Base-by-base conservation (phyloP, 2,329 filamentous ascomycete genomes). In the Fonsecaea nubica region DNA sequence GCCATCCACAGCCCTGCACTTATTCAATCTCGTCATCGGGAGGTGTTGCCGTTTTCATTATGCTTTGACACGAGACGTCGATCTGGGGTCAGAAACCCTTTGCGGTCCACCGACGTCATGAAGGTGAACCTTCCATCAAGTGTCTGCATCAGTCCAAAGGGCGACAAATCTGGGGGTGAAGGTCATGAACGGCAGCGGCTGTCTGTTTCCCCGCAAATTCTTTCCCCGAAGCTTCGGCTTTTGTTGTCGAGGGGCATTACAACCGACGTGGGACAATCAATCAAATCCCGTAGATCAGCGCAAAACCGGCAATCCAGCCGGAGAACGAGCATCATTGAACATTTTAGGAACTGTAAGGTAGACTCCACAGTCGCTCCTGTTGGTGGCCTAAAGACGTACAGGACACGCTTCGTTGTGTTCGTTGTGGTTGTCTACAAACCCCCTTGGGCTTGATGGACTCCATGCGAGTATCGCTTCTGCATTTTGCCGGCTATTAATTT, bases 241-340 rank as follows among this genome's bases (percentile, higher is more conserved):
- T 50, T 50, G 45, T 50, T 30, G 42, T 18, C 45, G 18, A 50
- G 9, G 57, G 42, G 21, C 30, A 59, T 33, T 21, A 36, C 30
- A 59, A 40, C 57, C 57, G 57, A 59, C 57, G 18, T 50, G 50
- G 30, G 40, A 59, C 36, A 59, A 15, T 30, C 42, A 59, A 59
- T 35, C 25, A 48, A 50, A 59, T 7, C 57, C 57, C 6, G 18
- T 50, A 13, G 35, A 50, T 59, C 57, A 25, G 42, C 42, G 25
- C 32, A 33, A 21, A 45, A 15, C 6, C 42, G 18, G 21, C 10
- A 25, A 18, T n/a, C 42, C 12, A 59, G 5, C 18, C 45, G 18
- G 45, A 25, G 45, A 50, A 3, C 18, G n/a, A 50, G 45, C 18
- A 50, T 50, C 6, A 50, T 25, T 50, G 10, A 30, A 10, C 45